Evolutionary conservation across 345 rosid genomes (phyloP).

Genomic region (Acer saccharum): DNA sequence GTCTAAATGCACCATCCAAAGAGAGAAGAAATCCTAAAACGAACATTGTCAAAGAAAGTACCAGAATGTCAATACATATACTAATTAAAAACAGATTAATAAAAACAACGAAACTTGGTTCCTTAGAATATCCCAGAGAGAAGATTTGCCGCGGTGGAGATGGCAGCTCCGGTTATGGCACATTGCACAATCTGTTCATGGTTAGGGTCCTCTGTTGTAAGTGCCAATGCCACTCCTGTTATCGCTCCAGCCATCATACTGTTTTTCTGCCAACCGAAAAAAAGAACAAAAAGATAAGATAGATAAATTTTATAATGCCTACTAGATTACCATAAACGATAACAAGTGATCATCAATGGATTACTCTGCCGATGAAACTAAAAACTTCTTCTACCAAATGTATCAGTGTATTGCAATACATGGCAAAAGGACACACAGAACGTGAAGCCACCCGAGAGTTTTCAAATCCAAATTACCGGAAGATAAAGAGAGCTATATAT

Average conservation of each 20-base stretch:
- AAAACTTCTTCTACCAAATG: too few relatives aligned
- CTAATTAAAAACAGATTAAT: neutral
- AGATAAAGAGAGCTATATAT: neutral
- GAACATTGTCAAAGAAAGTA: neutral
- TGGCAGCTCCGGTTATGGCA: slow-evolving; percentile 92
- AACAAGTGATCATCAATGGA: too few relatives aligned
- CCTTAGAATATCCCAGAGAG: slow-evolving; percentile 60
- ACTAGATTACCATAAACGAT: too few relatives aligned
- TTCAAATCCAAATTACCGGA: neutral
- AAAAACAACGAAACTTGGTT: neutral
- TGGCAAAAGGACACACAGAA: too few relatives aligned
- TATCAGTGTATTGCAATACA: neutral
- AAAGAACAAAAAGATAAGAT: neutral
- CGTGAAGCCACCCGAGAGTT: neutral
- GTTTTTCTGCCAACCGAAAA: slow-evolving; percentile 57
- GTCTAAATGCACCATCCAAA: neutral
- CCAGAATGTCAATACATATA: neutral
- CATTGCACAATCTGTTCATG: slow-evolving; percentile 84
- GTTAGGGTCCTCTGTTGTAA: slow-evolving; percentile 58
- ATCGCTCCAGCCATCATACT: slow-evolving; percentile 93
- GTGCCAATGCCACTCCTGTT: slow-evolving; percentile 79
- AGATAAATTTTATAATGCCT: too few relatives aligned
- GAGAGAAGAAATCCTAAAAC: neutral
- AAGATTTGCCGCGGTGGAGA: slow-evolving; percentile 85
- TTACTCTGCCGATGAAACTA: too few relatives aligned